phyloP scores from a whole-genome alignment of 306 rosid genomes.

The Astragalus membranaceus region DNA sequence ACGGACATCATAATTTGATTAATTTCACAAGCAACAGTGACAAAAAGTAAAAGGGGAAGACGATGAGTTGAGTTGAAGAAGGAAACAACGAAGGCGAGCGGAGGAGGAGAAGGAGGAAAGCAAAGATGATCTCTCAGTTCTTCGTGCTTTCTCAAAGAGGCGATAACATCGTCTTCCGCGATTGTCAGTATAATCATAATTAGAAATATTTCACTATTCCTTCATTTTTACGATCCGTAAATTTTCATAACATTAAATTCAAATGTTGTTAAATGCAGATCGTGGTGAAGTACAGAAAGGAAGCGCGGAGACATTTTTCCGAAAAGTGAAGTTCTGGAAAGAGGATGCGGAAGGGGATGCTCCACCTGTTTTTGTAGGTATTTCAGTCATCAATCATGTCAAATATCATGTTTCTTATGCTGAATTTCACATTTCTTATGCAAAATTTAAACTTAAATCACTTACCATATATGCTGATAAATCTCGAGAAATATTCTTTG shows the following conservation, averaged over 20 bases:
- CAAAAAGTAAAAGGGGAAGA: slow-evolving; percentile 12
- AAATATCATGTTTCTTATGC: neutral
- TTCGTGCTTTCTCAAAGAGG: slow-evolving; percentile 94
- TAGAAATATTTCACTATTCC: neutral
- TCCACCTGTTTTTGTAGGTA: slow-evolving; percentile 93
- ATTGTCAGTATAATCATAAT: slow-evolving; percentile 39
- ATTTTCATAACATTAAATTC: neutral
- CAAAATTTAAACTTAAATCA: neutral
- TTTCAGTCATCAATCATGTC: slow-evolving; percentile 19
- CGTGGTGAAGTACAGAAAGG: slow-evolving; percentile 81
- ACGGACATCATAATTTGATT: neutral
- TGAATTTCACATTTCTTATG: neutral
- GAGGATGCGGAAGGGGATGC: slow-evolving; percentile 87
- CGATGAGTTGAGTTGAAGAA: slow-evolving; percentile 6
- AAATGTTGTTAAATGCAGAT: slow-evolving; percentile 41
- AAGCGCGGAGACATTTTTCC: slow-evolving; percentile 80
- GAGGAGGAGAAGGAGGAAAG: neutral
- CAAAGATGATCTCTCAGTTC: slow-evolving; percentile 75
- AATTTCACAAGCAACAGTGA: neutral
- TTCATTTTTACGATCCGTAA: neutral
- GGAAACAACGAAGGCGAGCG: neutral
- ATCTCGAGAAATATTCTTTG: neutral
- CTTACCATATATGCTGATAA: neutral
- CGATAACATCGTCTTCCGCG: slow-evolving; percentile 88
- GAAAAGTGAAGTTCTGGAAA: slow-evolving; percentile 88